Base-by-base conservation (phyloP, 306 rosid genomes). In the Fragaria vesca region DNA sequence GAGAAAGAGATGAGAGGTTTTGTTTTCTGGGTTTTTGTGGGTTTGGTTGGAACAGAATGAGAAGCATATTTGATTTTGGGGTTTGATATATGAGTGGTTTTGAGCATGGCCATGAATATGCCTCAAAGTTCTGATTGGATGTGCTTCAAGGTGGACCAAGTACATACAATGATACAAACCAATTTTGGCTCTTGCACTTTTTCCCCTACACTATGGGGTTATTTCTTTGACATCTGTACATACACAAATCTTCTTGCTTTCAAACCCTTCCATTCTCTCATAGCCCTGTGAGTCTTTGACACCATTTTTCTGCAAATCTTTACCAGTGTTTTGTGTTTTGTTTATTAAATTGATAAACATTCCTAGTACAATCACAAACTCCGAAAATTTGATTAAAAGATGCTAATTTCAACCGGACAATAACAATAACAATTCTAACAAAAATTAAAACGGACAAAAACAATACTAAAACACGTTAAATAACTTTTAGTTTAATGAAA, bases 71-170 rank as follows among this genome's bases (percentile, higher is more conserved):
- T 83, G 88, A 67, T 77, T 73, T 81, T 76, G 55, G 69, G 28
- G 40, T 77, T 32, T 72, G 45, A 21, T 30, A 42, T 62, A 51
- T 72, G 87, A 80, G 93, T 85, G 97, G 93, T 83, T 76, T 83
- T 76, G 81, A 87, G 80, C 62, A 46, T 51, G 80, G 79, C 91
- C 85, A 88, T 86, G 83, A 85, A 46, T 52, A 18, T 5, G 79
- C 36, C 34, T 43, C 17, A 6, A 38, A 61, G 73, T 46, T 60
- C 45, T 57, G 81, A 77, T 72, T 77, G 85, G 79, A 55, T 17
- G 36, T 55, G 81, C 75, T 55, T 71, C 61, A 66, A 67, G 62
- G 82, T 67, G 67, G 70, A 63, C 79, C 84, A 51, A 65, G 72
- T 45, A 46, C 4, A 4, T 52, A 24, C 68, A 24, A 24, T 24